phyloP scores from a whole-genome alignment of 148 eudicot genomes.

The Amaranthus palmeri region DNA sequence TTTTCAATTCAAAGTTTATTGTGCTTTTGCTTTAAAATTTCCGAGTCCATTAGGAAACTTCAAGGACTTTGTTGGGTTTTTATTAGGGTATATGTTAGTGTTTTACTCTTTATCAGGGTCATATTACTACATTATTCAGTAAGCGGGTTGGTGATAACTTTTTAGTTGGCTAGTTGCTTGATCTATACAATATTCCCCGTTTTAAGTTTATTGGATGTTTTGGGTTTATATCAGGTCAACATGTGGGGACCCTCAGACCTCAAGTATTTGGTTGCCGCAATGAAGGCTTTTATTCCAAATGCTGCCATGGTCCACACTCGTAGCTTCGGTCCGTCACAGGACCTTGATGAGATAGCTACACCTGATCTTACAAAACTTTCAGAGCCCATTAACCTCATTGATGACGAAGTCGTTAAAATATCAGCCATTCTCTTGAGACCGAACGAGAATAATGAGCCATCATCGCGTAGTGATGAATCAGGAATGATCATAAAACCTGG shows the following conservation, averaged over 20 bases:
- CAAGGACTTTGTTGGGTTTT: no score
- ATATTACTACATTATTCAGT: no score
- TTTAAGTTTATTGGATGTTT: no score
- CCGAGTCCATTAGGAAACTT: no score
- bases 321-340: slow-evolving; percentile 63
- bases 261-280: slow-evolving; percentile 62
- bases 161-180: no score
- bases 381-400: slow-evolving; percentile 54
- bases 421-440: slow-evolving; percentile 80
- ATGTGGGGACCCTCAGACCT: slow-evolving; percentile 89
- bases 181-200: no score
- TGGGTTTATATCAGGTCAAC: slow-evolving; percentile 41
- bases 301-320: slow-evolving; percentile 92
- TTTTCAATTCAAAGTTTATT: no score
- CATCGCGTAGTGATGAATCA: slow-evolving; percentile 17
- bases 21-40: no score
- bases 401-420: slow-evolving; percentile 83
- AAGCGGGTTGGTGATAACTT: no score
- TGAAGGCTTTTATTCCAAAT: slow-evolving; percentile 85
- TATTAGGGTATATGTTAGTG: no score
- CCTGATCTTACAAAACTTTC: slow-evolving; percentile 31
- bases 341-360: slow-evolving; percentile 30
- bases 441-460: slow-evolving; percentile 12
- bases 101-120: no score
- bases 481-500: slow-evolving; percentile 45